Base-by-base conservation (phyloP, 495 filamentous ascomycete species). In the Neurospora cerealis region DNA sequence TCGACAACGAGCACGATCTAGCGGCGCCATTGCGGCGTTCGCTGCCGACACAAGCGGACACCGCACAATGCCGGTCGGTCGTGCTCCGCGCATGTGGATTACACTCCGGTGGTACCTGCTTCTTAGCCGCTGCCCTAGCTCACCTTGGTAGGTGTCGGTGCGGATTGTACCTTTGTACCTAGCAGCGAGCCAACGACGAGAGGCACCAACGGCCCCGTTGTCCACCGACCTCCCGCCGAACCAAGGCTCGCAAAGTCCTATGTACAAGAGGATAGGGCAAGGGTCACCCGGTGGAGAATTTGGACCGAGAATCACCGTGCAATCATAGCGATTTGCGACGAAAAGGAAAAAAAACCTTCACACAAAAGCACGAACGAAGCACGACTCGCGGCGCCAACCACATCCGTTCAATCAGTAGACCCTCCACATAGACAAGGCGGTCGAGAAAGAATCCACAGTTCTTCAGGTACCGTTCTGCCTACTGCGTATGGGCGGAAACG, bases 321-420 rank as follows among this genome's bases (percentile, higher is more conserved):
- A 28, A 48, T 41, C 10, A 71, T 32, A 17, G 28, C 40, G 42
- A 34, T 42, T 42, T 46, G 70, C 70, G 32, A 71, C 24, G 24
- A 19, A 71, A 32, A 4, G 6, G 4, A 17, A 34, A 62, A 62
- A 62, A 62, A 34, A 34, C 48, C 48, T 60, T 60, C 11, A 28
- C 24, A 28, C 24, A 60, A 62, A 34, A 34, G 54, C 54, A 62
- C 73, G 70, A 70, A 72, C 37, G 69, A 74, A 69, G 69, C 72
- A 46, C 72, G 72, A 70, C 73, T 72, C 44, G 70, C 70, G 73
- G 41, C 66, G 44, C 70, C 73, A 70, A 69, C 69, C 69, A 71
- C 69, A 71, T 54, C 5, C 54, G 24, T 62, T 62, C 54, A 32
- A 15, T 32, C 28, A 62, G 54, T 34, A 34, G 54, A 19, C 13